Conservation (phyloP, 163 green algal genomes). For the Chlamydomonas reinhardtii region DNA sequence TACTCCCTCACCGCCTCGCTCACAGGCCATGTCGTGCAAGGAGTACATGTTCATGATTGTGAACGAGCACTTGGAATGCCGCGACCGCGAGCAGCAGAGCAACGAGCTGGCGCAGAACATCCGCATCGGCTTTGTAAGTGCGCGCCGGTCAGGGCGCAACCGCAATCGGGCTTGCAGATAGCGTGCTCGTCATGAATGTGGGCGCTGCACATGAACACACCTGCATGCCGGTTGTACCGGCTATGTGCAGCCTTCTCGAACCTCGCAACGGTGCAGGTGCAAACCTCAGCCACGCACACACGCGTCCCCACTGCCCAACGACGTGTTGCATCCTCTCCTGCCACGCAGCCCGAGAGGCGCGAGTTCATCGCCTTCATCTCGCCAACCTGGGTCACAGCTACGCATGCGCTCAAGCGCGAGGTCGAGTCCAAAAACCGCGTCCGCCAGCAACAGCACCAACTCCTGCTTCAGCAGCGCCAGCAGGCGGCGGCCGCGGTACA, state of each 20-base stretch:
- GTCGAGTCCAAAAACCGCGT: not conserved
- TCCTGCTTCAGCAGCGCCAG: not conserved
- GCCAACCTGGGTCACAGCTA: slow-evolving; percentile 1
- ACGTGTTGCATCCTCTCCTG: no score
- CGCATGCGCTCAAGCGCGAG: slow-evolving; percentile 17
- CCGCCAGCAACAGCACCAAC: not conserved
- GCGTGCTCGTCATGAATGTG: not conserved
- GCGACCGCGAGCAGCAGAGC: not conserved
- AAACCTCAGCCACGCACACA: no score
- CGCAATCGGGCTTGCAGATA: not conserved
- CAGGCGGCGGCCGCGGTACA: not conserved
- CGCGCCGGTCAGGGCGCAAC: no score
- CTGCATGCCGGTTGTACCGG: not conserved
- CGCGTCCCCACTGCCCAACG: no score
- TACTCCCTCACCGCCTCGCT: no score
- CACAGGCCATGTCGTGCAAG: no score
- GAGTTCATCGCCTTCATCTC: slow-evolving; percentile 34
- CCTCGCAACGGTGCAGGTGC: no score
- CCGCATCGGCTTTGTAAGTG: not conserved
- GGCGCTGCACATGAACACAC: no score
- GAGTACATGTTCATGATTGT: not conserved
- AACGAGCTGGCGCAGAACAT: not conserved
- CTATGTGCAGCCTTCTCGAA: not conserved
- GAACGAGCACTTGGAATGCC: no score
- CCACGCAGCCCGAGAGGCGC: slow-evolving; percentile 5